Base-by-base conservation (phyloP, 106 monocot species). In the Agapanthus africanus region DNA sequence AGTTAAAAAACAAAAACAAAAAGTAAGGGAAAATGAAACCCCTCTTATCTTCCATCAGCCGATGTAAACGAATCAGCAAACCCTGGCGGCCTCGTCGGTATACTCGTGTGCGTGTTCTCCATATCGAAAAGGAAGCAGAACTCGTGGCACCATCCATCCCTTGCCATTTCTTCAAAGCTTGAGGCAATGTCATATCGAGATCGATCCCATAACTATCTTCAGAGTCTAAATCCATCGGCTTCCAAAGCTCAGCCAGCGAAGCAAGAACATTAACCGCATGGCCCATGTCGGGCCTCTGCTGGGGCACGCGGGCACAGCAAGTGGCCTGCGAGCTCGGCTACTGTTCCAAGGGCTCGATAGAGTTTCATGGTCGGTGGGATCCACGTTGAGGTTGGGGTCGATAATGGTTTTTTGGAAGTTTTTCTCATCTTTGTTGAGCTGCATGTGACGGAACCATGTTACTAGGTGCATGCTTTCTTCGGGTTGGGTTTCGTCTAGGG, bases 281-380 rank as follows among this genome's bases (percentile, higher is more conserved):
- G 16, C 88, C 85, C 88, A 89, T 89, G 59, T 89, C 85, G 8
- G 88, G 88, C 66, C 88, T 44, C 66, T 82, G 88, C 49, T 82
- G 66, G 8, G 88, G 88, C 71, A 85, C 88, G 11, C 82, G 75
- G 7, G 77, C 79, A 23, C 85, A 85, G 72, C 88, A 89, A n/a
- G 54, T 89, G 82, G 19, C 84, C 84, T 4, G 88, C 88, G 0
- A 89, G 79, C 73, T 89, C 85, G 11, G 79, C 66, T 0, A 89
- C 77, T 0, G 71, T 82, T 67, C 47, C 65, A 40, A 89, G 57
- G 67, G 77, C 85, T 89, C 0, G 71, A 40, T 2, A 82, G 54
- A 11, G 81, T 79, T 49, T 88, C 88, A 26, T 80, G 79, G 13
- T 89, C 80, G 35, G 81, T 81, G 26, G 76, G 79, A 8, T 89